Base-by-base conservation (phyloP, 345 rosid species). In the Sonneratia caseolaris region DNA sequence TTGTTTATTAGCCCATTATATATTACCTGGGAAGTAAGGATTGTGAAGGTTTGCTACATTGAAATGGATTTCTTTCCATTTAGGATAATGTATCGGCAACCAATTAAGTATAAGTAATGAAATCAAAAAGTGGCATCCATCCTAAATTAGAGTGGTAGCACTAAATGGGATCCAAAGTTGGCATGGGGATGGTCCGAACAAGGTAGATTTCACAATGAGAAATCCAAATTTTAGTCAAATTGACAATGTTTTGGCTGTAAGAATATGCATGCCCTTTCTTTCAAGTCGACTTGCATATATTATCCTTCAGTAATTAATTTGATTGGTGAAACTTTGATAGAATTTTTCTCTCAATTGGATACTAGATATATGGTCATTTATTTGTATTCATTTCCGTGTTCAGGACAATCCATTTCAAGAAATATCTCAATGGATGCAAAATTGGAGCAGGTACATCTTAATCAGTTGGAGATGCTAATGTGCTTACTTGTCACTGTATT, bases 331-430 rank as follows among this genome's bases (percentile, higher is more conserved):
- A 5, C 22, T 53, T 53, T 15, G 16, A 53, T 53, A 24, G 9
- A 32, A 6, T n/a, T 32, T 27, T 62, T 5, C 66, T 35, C 37
- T 35, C 38, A 10, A 3, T 62, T 62, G 37, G 3, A 14, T 27
- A 12, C 36, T 62, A 27, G 38, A 62, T 32, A 35, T 35, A 4
- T 40, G 5, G n/a, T 43, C 4, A 24, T 62, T 22, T 4, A 35
- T 47, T 70, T 56, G 76, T 37, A 12, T 71, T 69, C 32, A 40
- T 71, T 70, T 70, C 3, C 70, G 2, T 75, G 8, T 81, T 45
- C 97, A 94, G 98, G 84, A 82, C 84, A 79, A 76, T 85, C 93
- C 70, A 82, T 88, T 73, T 85, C 88, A 22, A 85, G 89, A 76
- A 80, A 83, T 79, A 51, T 85, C 68, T 87, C 88, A 15, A 76